Conservation (phyloP, 257 asterid genomes). For the Dorcoceras hygrometricum region DNA sequence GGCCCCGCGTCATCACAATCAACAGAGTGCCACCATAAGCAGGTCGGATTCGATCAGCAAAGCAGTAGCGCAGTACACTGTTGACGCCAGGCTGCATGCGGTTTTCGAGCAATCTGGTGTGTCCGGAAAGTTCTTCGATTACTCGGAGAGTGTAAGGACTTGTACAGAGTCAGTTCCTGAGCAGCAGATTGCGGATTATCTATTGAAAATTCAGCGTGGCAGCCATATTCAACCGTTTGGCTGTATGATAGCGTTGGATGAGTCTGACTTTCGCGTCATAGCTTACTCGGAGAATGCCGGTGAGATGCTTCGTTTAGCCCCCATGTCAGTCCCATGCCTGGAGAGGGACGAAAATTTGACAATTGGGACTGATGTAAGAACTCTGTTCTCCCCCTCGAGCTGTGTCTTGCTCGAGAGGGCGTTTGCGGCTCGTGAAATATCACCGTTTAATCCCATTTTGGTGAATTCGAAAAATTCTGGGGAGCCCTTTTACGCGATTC, state of each 20-base stretch:
- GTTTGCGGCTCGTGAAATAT: constrained; percentile 45
- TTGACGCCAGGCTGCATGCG: constrained; percentile 49
- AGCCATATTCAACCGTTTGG: constrained; percentile 56
- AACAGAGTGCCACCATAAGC: constrained; percentile 16
- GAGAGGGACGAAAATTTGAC: constrained; percentile 30
- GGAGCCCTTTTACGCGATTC: constrained; percentile 52
- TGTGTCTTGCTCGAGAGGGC: constrained; percentile 44
- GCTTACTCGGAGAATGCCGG: constrained; percentile 48
- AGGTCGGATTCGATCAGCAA: constrained; percentile 39
- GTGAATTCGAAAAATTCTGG: constrained; percentile 43
- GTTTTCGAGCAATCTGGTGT: constrained; percentile 54
- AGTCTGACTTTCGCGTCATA: constrained; percentile 34
- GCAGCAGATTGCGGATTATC: constrained; percentile 50
- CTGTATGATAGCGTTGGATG: constrained; percentile 46
- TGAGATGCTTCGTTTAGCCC: constrained; percentile 48
- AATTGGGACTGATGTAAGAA: constrained; percentile 47
- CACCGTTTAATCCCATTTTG: constrained; percentile 53
- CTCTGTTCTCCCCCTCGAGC: constrained; percentile 51
- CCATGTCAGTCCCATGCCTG: constrained; percentile 45
- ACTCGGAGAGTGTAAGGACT: constrained; percentile 40
- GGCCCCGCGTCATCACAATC: constrained; percentile 26
- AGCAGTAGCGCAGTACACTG: constrained; percentile 52
- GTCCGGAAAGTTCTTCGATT: constrained; percentile 44
- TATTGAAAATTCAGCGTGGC: constrained; percentile 55
- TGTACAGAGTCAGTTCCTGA: constrained; percentile 41